phyloP scores from a whole-genome alignment of 2,329 filamentous ascomycete species.

The Paecilomyces dactylethromorphus region DNA sequence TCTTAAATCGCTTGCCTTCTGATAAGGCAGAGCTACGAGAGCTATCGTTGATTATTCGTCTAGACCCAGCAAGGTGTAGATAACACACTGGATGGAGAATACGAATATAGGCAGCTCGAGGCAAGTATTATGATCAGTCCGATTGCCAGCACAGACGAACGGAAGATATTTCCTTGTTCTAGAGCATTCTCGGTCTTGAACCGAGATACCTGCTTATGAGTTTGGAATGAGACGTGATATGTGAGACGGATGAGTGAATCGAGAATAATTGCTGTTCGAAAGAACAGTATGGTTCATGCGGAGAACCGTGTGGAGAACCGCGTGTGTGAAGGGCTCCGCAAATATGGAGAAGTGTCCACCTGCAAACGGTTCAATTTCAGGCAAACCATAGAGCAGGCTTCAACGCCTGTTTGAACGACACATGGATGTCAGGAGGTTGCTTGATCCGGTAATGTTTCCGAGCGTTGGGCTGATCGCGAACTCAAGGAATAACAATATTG shows the following conservation, averaged over 20 bases:
- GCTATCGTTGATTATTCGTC: not conserved
- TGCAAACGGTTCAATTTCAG: not conserved
- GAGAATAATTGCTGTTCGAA: not conserved
- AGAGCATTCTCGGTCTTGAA: no score
- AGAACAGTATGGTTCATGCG: not conserved
- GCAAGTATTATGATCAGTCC: not conserved
- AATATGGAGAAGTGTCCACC: not conserved
- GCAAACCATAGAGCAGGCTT: not conserved
- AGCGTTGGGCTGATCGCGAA: not conserved
- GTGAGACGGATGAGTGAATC: not conserved
- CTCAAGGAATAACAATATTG: not conserved
- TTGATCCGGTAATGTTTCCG: not conserved
- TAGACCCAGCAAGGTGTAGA: not conserved
- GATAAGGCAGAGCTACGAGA: not conserved
- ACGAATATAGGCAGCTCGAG: not conserved
- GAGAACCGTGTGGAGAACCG: not conserved
- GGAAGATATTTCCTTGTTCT: not conserved
- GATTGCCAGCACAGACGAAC: not conserved
- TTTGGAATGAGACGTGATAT: not conserved
- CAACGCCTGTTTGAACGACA: not conserved
- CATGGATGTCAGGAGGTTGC: not conserved
- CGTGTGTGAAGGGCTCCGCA: not conserved
- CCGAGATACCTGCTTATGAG: no score
- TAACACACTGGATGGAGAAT: not conserved
- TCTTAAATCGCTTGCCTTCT: not conserved